phyloP scores from a whole-genome alignment of 345 rosid genomes.

The Lepidium aucheri region DNA sequence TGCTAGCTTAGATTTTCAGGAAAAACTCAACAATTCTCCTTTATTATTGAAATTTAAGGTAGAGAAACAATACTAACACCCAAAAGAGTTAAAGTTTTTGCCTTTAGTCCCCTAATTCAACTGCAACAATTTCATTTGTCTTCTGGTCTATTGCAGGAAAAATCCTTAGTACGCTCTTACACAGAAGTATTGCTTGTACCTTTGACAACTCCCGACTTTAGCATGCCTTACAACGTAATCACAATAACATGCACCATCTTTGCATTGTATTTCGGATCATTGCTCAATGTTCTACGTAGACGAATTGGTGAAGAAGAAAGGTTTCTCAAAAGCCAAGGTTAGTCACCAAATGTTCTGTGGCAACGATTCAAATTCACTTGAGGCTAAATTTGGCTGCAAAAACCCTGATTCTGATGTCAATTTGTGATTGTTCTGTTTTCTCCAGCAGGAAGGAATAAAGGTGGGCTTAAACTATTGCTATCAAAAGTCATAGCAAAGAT shows the following conservation, averaged over 20 bases:
- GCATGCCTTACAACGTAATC: constrained; percentile 98
- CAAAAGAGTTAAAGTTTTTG: background rate
- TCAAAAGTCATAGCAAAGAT: constrained; percentile 49
- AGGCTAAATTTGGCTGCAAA: background rate
- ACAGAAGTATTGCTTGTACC: constrained; percentile 92
- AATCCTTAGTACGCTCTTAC: constrained; percentile 50
- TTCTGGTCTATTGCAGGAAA: constrained; percentile 50
- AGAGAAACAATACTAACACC: background rate
- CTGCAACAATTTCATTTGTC: background rate
- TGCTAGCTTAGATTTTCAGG: constrained; percentile 40
- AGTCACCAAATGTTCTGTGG: background rate
- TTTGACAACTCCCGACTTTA: constrained; percentile 93
- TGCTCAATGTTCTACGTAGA: constrained; percentile 74
- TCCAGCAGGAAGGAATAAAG: constrained; percentile 40
- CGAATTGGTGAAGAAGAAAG: constrained; percentile 80
- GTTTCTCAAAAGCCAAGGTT: constrained; percentile 61
- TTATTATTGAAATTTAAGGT: constrained; percentile 66
- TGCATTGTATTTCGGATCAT: constrained; percentile 82
- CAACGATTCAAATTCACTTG: background rate
- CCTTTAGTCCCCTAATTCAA: background rate
- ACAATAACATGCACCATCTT: constrained; percentile 89
- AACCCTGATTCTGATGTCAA: background rate
- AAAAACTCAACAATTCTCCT: constrained; percentile 33
- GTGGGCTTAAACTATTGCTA: constrained; percentile 36
- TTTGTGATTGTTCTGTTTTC: constrained; percentile 18